Base-by-base conservation (phyloP, 2,329 filamentous ascomycete genomes). In the Mycogone perniciosa region DNA sequence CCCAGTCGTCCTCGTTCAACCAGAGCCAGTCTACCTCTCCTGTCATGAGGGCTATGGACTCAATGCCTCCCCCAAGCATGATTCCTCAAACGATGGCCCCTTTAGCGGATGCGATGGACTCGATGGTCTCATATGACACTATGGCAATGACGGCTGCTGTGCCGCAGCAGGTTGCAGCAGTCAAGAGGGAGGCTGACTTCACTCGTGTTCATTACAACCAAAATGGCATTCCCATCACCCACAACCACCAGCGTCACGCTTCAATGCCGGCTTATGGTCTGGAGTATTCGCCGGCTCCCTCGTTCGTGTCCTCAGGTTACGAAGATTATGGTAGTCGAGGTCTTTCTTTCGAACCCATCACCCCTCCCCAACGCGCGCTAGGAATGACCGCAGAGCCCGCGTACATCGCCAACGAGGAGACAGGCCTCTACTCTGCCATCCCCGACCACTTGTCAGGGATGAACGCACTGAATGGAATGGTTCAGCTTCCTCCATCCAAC, bases 361-460 rank as follows among this genome's bases (percentile, higher is more conserved):
- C 93, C 0, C 93, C 93, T 52, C 93, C 93, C 11, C 93, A 97
- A 67, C 89, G 96, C 70, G 82, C 88, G 10, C 73, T 93, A 53
- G 84, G 81, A 56, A 85, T 96, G 58, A 82, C 86, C 54, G 80
- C 86, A 38, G 93, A 99, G 75, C 90, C 93, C 7, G 89, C 93
- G 7, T 99, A 97, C 74, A 96, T 99, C 68, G 89, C 92, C 56
- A 96, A 96, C 67, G 93, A 99, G 73, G 93, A 97, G 69, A 96
- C 92, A 42, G 91, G 91, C 53, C 79, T 97, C 44, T 97, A 96
- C 78, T 92, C 90, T 48, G 91, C 89, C 41, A 95, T 97, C 60
- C 90, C 92, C 8, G 92, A 97, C 63, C 85, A 95, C 64, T 77
- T 88, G 59, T 74, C 73, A 54, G 78, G 84, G 52, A 84, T 89